Conservation (phyloP, 2,329 filamentous ascomycete genomes). For the Thelonectria discophora region DNA sequence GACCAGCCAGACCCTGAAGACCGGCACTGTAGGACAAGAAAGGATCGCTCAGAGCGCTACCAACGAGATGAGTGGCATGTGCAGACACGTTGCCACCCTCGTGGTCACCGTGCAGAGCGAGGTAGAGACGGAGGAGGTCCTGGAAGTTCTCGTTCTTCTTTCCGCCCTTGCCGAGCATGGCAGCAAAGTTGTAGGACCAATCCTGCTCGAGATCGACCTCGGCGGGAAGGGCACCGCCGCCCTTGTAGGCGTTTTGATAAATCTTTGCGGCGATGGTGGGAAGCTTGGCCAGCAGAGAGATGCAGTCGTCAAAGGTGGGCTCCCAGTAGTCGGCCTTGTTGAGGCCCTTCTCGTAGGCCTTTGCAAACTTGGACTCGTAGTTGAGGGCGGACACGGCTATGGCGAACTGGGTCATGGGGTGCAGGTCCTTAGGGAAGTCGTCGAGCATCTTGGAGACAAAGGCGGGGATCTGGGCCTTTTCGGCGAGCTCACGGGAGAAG, state of each 20-base stretch:
- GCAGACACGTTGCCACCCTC: conserved; percentile 98
- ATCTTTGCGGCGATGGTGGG: conserved; percentile 97
- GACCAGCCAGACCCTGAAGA: conserved; percentile 94
- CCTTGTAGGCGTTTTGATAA: conserved; percentile 88
- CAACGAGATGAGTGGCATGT: conserved; percentile 93
- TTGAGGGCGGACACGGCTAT: conserved; percentile 96
- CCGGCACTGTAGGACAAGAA: conserved; percentile 97
- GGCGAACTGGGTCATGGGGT: conserved; percentile 98
- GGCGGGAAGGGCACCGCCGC: conserved; percentile 76
- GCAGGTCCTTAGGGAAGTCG: conserved; percentile 86
- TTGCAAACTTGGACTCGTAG: conserved; percentile 92
- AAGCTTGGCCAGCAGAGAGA: conserved; percentile 93
- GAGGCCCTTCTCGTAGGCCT: conserved; percentile 88
- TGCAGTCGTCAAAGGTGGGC: conserved; percentile 94
- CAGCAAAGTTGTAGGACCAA: conserved; percentile 99
- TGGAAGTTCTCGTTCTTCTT: conserved; percentile 93
- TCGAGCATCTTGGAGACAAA: conserved; percentile 91
- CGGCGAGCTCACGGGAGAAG: conserved; percentile 86
- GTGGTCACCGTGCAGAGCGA: conserved; percentile 96
- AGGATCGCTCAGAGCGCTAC: conserved; percentile 91
- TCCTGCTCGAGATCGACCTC: conserved; percentile 86
- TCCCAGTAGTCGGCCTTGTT: conserved; percentile 99
- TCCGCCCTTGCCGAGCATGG: conserved; percentile 91
- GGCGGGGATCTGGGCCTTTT: conserved; percentile 81
- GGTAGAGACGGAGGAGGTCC: conserved; percentile 90